These are phyloP conservation scores for Globisporangium lucens DNA, from an alignment of 352 stramenopile species.

Conservation along the genomic window DNA sequence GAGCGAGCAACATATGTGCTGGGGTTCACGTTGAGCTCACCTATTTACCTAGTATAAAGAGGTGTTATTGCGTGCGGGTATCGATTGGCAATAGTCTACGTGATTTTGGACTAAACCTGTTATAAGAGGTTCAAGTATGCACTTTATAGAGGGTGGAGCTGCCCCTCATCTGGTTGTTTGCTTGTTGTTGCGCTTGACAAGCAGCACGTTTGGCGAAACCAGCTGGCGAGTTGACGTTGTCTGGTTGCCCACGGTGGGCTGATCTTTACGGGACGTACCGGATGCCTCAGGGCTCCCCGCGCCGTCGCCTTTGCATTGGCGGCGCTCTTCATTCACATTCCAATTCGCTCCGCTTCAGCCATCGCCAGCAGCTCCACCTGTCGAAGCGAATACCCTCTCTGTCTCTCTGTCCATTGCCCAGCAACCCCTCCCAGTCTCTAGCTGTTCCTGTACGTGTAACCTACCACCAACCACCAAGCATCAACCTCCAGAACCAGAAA, in stretches of 20 bases:
- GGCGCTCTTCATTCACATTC: constrained; percentile 29
- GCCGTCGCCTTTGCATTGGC: neutral
- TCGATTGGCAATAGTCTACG: neutral
- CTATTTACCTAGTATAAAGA: neutral
- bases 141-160: neutral
- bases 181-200: neutral
- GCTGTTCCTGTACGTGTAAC: neutral
- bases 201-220: neutral
- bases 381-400: constrained; percentile 1
- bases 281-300: constrained; percentile 14
- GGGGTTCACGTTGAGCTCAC: neutral
- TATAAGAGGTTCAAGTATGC: neutral
- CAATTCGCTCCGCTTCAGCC: constrained; percentile 24
- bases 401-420: constrained; percentile 1
- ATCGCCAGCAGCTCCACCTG: neutral
- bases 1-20: neutral
- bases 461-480: neutral
- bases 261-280: constrained; percentile 18
- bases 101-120: neutral
- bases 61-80: neutral
- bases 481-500: neutral
- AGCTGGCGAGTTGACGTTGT: neutral
- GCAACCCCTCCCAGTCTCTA: constrained; percentile 5
- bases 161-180: neutral
- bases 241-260: neutral